Conservation (phyloP, 768 basidiomycete species). For the Galerina sulciceps region DNA sequence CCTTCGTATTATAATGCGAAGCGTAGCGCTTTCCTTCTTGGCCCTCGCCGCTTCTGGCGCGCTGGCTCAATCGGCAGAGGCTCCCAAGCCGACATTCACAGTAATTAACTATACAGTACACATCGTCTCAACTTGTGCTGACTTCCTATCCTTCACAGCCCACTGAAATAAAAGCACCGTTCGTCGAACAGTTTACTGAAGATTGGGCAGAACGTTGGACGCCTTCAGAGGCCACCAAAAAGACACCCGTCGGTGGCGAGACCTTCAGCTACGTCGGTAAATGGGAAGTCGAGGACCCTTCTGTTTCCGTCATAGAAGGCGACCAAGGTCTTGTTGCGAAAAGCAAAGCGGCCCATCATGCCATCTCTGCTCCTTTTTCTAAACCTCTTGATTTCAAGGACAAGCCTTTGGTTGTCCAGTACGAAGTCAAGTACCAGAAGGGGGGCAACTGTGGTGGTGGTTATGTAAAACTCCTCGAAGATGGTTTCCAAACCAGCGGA, state of each 20-base stretch:
- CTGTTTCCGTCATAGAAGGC: slow-evolving; percentile 74
- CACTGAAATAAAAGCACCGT: slow-evolving; percentile 81
- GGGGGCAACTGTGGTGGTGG: slow-evolving; percentile 99
- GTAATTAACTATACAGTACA: slow-evolving; percentile 41
- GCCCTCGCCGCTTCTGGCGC: slow-evolving; percentile 69
- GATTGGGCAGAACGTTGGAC: slow-evolving; percentile 95
- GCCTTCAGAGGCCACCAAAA: slow-evolving; percentile 96
- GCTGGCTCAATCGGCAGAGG: slow-evolving; percentile 60
- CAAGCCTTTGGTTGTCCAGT: slow-evolving; percentile 93
- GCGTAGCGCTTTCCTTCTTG: slow-evolving; percentile 81
- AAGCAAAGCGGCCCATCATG: slow-evolving; percentile 97
- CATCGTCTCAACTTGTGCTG: slow-evolving; percentile 7
- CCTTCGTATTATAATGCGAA: slow-evolving; percentile 87
- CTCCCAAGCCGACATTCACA: slow-evolving; percentile 69
- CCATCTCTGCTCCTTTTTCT: slow-evolving; percentile 92
- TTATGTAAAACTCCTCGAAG: slow-evolving; percentile 94
- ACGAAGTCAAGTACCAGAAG: slow-evolving; percentile 99
- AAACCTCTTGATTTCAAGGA: slow-evolving; percentile 78
- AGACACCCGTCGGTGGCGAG: slow-evolving; percentile 94
- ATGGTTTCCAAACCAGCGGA: slow-evolving; percentile 91
- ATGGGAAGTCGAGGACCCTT: slow-evolving; percentile 94
- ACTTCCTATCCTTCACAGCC: slow-evolving; percentile 47
- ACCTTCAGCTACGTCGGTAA: slow-evolving; percentile 97
- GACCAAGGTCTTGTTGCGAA: slow-evolving; percentile 95
- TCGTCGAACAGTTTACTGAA: slow-evolving; percentile 95